Evolutionary conservation across 1,139 yeast species (phyloP), one percentile per base, ranked within the genome.

Genomic region (Suhomyces panamericanus): DNA sequence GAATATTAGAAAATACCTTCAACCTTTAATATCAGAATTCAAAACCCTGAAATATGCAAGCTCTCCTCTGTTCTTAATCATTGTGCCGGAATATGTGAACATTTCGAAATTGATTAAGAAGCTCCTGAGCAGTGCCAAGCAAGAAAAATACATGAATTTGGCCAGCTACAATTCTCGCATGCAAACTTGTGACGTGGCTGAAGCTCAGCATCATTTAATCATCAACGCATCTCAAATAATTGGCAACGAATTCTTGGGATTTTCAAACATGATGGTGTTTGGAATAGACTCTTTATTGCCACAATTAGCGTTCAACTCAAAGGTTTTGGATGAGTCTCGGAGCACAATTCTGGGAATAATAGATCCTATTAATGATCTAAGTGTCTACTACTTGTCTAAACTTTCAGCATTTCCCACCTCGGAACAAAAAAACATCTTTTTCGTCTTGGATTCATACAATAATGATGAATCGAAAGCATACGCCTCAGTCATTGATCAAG

Each of bases 241-340:
- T 4, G 67, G 65, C 0, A 41, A 47, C 14, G 50, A 49, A 8
- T 33, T 56, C 4, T 11, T 37, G 12, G 51, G 51, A 7, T 43
- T 51, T 13, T 40, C 56, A 11, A 55, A 60, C 34, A 41, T 64
- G 29, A 44, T 63, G 2, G 39, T 64, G 3, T 41, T 57, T 27
- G 69, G 67, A n/a, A 41, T 60, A 13, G 65, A 63, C 35, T 36
- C 59, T 4, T 47, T 64, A 9, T 42, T 60, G 13, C 66, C 65
- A 2, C 64, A 60, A 42, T 42, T 55, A 14, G 67, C 68, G 6
- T 51, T 56, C 22, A 32, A 40, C 14, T 20, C 46, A 8, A 33
- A 38, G 13, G 16, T 16, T 26, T 6, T 22, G 9, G 6, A 38
- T 6, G 12, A 31, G 4, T 28, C 22, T 14, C 8, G 6, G 3